phyloP scores from a whole-genome alignment of 1,284 basidiomycete genomes.

The Boletellus deceptivus region DNA sequence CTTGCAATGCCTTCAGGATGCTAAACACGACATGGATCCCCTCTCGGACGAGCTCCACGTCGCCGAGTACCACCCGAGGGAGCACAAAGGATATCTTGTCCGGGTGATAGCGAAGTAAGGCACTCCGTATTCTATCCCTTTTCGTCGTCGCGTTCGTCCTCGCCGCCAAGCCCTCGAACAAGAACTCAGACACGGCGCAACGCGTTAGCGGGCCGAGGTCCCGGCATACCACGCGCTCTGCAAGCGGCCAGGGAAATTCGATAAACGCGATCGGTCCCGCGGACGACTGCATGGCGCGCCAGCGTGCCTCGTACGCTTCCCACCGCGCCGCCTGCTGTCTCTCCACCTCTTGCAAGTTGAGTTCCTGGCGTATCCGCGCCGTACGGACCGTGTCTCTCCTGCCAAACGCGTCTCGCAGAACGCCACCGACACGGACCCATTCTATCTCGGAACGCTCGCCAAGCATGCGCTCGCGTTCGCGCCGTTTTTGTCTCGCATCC shows the following conservation, averaged over 20 bases:
- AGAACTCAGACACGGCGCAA: constrained; percentile 49
- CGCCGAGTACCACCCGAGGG: constrained; percentile 47
- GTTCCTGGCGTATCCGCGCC: constrained; percentile 26
- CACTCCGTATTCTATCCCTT: constrained; percentile 55
- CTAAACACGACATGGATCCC: constrained; percentile 34
- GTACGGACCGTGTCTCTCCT: constrained; percentile 50
- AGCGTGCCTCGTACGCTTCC: constrained; percentile 49
- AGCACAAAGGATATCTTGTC: constrained; percentile 62
- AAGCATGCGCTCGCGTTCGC: constrained; percentile 32
- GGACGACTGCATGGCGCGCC: constrained; percentile 38
- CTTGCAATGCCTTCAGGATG: constrained; percentile 29
- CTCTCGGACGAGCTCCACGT: constrained; percentile 48
- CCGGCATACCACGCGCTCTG: constrained; percentile 24
- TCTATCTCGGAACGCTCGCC: constrained; percentile 47
- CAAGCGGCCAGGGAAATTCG: constrained; percentile 63
- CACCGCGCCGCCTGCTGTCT: constrained; percentile 35
- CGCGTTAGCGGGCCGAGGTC: constrained; percentile 39
- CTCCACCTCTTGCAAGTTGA: constrained; percentile 24
- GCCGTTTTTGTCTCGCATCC: constrained; percentile 20
- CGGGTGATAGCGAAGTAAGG: constrained; percentile 70
- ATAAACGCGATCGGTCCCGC: constrained; percentile 33
- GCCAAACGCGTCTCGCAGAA: constrained; percentile 50
- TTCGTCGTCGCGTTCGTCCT: constrained; percentile 40
- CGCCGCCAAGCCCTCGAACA: constrained; percentile 49
- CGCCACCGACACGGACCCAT: constrained; percentile 58